Evolutionary conservation across 139 green algal genomes (phyloP), one percentile per base, ranked within the genome.

Genomic region (Chlamydomonas eustigma): DNA sequence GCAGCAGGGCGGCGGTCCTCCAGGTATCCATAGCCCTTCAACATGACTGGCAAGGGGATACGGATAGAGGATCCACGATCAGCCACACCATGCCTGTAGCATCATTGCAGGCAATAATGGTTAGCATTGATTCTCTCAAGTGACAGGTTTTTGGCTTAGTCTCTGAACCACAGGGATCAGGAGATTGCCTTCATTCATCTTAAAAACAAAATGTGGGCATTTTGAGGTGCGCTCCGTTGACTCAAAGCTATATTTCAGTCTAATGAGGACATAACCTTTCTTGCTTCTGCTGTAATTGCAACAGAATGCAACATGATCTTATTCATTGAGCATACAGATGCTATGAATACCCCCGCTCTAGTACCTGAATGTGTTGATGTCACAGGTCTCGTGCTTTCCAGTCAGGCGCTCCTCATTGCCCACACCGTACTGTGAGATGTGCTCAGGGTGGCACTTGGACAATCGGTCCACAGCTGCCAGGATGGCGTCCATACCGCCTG

Each of bases 371-470:
- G 87, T 93, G 84, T 95, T 92, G 71, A 97, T 95, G 88, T 96
- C 91, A 79, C 90, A 95, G 0, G 92, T 97, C 89, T 97, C 92
- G 85, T 97, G 92, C 77, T 88, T 88, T 79, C 92, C 92, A 4
- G 92, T 97, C 80, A 97, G 88, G 64, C 92, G 91, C 74, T 86
- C 64, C 76, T 97, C 91, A 85, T 97, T 97, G 73, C 87, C 84
- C 8, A 81, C 76, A 31, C 92, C 92, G 84, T 97, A 97, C 82
- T 95, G 89, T 51, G 75, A 84, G 83, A 97, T 96, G 87, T 97
- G 92, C 87, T 96, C 87, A 6, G 85, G 64, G 75, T 82, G 82
- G 5, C 86, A 93, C 89, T 95, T 96, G 84, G 81, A 90, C 73
- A 97, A 89, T 71, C 89, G 88, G 75, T 94, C 88, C 34, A 97